Conservation (phyloP, 2,329 filamentous ascomycete genomes). For the Sporothrix inflata region DNA sequence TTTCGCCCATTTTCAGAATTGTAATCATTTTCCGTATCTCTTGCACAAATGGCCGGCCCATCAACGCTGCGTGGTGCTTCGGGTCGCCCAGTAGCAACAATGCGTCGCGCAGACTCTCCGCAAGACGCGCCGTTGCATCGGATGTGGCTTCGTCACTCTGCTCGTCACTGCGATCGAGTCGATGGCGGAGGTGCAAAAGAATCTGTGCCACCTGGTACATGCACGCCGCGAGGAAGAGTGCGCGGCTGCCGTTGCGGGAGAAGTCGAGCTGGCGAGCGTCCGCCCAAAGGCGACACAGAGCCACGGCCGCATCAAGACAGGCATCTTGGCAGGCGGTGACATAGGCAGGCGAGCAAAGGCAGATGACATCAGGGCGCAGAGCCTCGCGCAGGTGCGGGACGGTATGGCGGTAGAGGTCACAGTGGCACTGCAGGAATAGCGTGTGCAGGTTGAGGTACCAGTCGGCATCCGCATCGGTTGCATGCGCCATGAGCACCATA, state of each 20-base stretch:
- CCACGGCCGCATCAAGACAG: conserved; percentile 10
- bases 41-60: background rate
- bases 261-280: conserved; percentile 1
- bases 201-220: conserved; percentile 23
- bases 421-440: conserved; percentile 21
- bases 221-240: background rate
- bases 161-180: background rate
- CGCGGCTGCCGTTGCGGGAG: background rate
- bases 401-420: conserved; percentile 20
- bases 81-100: background rate
- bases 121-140: background rate
- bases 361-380: background rate
- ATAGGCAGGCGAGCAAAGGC: background rate
- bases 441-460: conserved; percentile 24
- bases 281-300: conserved; percentile 8
- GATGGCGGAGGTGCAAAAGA: background rate
- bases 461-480: conserved; percentile 13
- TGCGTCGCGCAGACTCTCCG: background rate
- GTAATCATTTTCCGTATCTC: background rate
- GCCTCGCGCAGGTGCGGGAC: conserved; percentile 24
- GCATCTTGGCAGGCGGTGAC: conserved; percentile 12
- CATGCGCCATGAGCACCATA: conserved; percentile 19
- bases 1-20: background rate
- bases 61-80: background rate
- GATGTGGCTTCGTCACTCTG: no score